Evolutionary conservation across 2,329 filamentous ascomycete species (phyloP).

Genomic region (Cercospora sesami): DNA sequence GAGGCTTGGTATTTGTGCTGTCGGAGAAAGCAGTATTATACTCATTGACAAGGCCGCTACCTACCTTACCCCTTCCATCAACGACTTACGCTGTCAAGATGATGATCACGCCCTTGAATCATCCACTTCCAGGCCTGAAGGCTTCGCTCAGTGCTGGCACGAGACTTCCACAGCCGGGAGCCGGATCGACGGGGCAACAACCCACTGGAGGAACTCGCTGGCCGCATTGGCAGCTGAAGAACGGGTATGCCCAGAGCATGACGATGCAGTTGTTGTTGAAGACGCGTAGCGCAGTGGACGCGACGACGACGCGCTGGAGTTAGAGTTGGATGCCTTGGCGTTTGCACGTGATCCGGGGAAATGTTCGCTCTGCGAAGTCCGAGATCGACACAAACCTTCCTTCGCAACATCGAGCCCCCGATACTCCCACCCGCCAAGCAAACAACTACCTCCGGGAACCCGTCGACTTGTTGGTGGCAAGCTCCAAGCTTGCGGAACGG

Average conservation of each 20-base stretch:
- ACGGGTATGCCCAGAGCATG: background rate
- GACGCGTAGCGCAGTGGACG: background rate
- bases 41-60: background rate
- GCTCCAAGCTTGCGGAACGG: background rate
- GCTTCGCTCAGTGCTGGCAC: background rate
- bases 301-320: background rate
- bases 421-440: background rate
- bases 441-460: background rate
- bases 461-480: background rate
- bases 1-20: background rate
- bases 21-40: background rate
- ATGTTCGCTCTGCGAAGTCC: constrained; percentile 1
- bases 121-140: background rate
- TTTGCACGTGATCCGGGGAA: background rate
- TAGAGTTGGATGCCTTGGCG: background rate
- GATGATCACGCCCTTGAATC: background rate
- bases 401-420: background rate
- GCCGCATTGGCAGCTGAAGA: background rate
- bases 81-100: background rate
- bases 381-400: background rate
- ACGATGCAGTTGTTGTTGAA: background rate
- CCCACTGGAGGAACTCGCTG: background rate
- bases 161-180: background rate
- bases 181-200: background rate
- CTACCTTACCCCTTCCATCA: background rate